A percentile compares a stretch with the other conserved stretches of the same genome.
Conservation (phyloP, 2,329 filamentous ascomycete species). For the Cladophialophora carrionii region DNA sequence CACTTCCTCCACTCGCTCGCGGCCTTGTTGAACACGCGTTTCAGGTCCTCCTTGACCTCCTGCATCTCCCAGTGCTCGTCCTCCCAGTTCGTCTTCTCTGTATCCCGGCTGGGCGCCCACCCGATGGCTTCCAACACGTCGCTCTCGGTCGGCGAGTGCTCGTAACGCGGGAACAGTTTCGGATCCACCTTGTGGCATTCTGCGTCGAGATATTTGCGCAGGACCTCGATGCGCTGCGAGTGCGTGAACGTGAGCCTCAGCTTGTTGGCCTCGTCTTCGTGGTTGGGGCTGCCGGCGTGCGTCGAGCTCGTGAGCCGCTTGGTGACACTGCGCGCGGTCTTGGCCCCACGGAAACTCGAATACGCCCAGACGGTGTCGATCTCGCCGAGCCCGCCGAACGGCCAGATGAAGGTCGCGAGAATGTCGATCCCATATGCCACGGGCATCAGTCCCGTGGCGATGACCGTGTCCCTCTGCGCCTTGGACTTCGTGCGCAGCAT, state of each 20-base stretch:
- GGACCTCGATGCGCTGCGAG: constrained; percentile 44
- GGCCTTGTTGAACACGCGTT: constrained; percentile 46
- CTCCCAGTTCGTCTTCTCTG: constrained; percentile 46
- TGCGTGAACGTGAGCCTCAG: constrained; percentile 46
- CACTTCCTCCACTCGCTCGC: constrained; percentile 49
- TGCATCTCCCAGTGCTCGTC: constrained; percentile 51
- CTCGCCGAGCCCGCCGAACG: constrained; percentile 42
- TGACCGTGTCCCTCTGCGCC: constrained; percentile 49
- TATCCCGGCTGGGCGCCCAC: constrained; percentile 44
- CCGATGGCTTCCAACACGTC: constrained; percentile 51
- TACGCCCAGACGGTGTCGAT: constrained; percentile 43
- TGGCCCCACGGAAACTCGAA: constrained; percentile 45
- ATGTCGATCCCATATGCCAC: constrained; percentile 38
- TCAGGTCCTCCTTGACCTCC: constrained; percentile 50
- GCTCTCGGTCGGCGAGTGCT: constrained; percentile 44
- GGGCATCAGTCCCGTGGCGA: constrained; percentile 50
- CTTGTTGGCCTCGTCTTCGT: constrained; percentile 41
- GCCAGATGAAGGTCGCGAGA: constrained; percentile 40
- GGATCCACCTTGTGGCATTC: constrained; percentile 46
- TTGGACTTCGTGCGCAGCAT: constrained; percentile 49
- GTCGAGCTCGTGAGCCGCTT: constrained; percentile 42
- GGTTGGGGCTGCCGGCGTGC: constrained; percentile 24
- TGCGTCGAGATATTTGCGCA: constrained; percentile 47
- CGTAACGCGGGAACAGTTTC: constrained; percentile 43
- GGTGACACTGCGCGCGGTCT: constrained; percentile 47